Conservation (phyloP, 2,329 filamentous ascomycete species). For the Cryphonectria parasitica region DNA sequence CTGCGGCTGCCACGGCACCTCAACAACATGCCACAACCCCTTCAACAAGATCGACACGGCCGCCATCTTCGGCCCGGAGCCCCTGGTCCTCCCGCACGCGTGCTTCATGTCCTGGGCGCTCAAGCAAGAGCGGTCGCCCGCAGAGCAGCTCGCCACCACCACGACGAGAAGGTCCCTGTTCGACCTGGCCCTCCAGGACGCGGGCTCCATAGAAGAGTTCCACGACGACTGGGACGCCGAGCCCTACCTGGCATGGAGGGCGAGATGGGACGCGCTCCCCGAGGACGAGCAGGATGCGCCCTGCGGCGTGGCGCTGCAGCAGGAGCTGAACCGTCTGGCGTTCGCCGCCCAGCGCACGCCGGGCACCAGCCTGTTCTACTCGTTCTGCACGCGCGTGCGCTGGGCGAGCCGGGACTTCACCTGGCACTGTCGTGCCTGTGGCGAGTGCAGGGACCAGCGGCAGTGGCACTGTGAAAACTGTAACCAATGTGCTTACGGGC, state of each 20-base stretch:
- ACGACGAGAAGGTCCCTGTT: constrained; percentile 14
- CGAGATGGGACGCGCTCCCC: constrained; percentile 21
- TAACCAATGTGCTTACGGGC: constrained; percentile 13
- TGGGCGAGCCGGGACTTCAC: constrained; percentile 10
- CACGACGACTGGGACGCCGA: neutral
- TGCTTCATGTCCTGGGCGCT: constrained; percentile 24
- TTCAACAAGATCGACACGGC: constrained; percentile 15
- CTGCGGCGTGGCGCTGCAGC: constrained; percentile 11
- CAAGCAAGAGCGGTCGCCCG: neutral
- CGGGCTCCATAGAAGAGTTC: neutral
- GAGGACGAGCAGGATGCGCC: constrained; percentile 4
- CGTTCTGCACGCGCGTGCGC: constrained; percentile 13
- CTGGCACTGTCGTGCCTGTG: constrained; percentile 21
- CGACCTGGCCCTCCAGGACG: neutral
- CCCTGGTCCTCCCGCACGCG: constrained; percentile 3
- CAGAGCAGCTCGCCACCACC: neutral
- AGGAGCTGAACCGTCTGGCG: constrained; percentile 25
- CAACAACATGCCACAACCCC: constrained; percentile 8
- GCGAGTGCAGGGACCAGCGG: constrained; percentile 14
- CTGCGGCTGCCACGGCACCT: constrained; percentile 18
- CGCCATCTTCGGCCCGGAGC: constrained; percentile 21
- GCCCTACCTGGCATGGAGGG: constrained; percentile 20
- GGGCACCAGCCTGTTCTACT: constrained; percentile 9
- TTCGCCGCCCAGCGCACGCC: constrained; percentile 5
- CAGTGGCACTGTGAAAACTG: constrained; percentile 22